A percentile compares a stretch with the other conserved stretches of the same genome.
These are phyloP conservation scores for Suillus luteus DNA, from an alignment of 768 basidiomycete species.

Conservation along the genomic window DNA sequence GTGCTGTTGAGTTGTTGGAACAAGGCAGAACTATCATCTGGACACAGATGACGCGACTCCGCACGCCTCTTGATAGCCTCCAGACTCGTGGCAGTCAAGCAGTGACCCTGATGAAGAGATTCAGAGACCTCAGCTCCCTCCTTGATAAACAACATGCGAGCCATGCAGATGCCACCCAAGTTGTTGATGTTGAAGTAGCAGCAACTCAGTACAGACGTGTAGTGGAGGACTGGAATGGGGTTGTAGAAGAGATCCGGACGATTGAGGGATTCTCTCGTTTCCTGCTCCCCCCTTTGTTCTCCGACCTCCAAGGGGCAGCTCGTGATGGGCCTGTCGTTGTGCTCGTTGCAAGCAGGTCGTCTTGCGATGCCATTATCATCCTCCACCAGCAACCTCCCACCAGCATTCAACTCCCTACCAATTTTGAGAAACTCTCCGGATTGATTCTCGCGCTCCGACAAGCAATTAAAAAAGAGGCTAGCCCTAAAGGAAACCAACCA, in stretches of 20 bases:
- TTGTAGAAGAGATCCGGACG: slow-evolving; percentile 16
- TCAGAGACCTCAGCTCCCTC: neutral
- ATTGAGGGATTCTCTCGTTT: slow-evolving; percentile 20
- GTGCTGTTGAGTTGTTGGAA: neutral
- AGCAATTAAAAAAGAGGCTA: too few species aligned
- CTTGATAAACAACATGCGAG: neutral
- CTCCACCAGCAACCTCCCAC: neutral
- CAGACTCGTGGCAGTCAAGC: neutral
- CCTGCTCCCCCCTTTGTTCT: slow-evolving; percentile 15
- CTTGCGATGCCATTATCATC: slow-evolving; percentile 20
- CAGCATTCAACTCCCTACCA: neutral
- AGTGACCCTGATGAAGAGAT: neutral
- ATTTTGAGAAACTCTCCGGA: neutral
- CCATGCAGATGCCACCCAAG: neutral
- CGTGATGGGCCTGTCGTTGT: slow-evolving; percentile 11
- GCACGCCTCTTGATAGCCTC: neutral
- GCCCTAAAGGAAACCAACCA: too few species aligned
- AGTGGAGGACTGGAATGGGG: slow-evolving; percentile 15
- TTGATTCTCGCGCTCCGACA: neutral
- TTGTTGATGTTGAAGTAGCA: neutral
- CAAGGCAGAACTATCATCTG: neutral
- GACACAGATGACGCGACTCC: neutral
- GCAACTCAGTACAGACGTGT: neutral
- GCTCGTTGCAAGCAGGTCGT: slow-evolving; percentile 12
- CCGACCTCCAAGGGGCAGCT: slow-evolving; percentile 12